Percentiles rank a stretch among this genome's conserved stretches.
These are phyloP conservation scores for Stylosanthes scabra DNA, from an alignment of 331 rosid genomes.

Conservation along the genomic window DNA sequence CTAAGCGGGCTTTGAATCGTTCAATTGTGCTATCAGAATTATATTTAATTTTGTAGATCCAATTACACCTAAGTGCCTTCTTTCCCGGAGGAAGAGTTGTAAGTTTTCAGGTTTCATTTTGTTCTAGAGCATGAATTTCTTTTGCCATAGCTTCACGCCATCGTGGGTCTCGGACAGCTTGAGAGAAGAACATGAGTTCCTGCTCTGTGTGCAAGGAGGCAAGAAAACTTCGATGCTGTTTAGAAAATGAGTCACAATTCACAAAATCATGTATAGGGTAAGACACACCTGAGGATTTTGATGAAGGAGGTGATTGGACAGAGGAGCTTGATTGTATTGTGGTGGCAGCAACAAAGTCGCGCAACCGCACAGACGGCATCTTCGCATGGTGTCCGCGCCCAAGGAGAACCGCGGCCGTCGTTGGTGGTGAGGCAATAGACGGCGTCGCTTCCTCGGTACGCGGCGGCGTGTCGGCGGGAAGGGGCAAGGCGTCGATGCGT, in stretches of 20 bases:
- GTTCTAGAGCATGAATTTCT: neutral
- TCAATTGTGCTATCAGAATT: neutral
- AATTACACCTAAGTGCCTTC: neutral
- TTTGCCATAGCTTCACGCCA: too few relatives aligned
- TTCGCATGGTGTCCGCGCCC: neutral
- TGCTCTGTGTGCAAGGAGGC: too few relatives aligned
- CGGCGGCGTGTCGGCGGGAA: neutral
- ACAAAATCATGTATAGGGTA: too few relatives aligned
- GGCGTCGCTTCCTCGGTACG: neutral
- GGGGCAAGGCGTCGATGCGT: too few relatives aligned
- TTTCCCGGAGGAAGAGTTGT: neutral
- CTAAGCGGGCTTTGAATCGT: neutral
- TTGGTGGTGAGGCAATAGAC: neutral
- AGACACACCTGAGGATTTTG: too few relatives aligned
- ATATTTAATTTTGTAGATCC: neutral
- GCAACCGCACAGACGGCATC: neutral
- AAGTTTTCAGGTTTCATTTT: neutral
- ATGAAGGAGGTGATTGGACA: neutral
- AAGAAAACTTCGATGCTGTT: too few relatives aligned
- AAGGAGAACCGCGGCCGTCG: neutral
- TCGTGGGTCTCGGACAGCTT: too few relatives aligned
- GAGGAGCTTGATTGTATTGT: neutral
- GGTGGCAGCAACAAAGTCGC: neutral
- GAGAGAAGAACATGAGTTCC: too few relatives aligned
- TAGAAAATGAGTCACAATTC: too few relatives aligned